Evolutionary conservation across 768 basidiomycete genomes (phyloP).

Genomic region (Lactifluus piperatus): DNA sequence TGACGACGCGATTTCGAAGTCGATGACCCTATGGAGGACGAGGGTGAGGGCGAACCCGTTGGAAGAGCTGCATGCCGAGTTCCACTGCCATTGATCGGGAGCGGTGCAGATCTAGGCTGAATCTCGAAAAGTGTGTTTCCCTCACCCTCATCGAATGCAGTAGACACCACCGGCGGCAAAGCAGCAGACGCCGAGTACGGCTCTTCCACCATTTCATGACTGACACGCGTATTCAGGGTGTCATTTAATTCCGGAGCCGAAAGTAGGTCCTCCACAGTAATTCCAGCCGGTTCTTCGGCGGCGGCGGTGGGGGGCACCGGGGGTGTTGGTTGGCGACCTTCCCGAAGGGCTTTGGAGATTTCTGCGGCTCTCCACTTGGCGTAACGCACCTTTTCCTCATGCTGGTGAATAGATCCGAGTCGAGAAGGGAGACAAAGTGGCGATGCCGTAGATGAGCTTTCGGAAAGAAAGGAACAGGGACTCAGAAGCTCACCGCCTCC

Average conservation of each 20-base stretch:
- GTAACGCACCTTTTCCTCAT: constrained; percentile 84
- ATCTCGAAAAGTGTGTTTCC: neutral
- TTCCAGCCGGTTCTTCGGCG: constrained; percentile 25
- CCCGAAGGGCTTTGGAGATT: constrained; percentile 90
- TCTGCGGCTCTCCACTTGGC: constrained; percentile 97
- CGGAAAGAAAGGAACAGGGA: neutral
- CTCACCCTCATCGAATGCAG: neutral
- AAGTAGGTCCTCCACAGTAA: constrained; percentile 21
- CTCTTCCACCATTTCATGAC: neutral
- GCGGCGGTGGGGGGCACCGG: constrained; percentile 62
- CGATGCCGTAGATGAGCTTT: neutral
- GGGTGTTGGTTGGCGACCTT: constrained; percentile 68
- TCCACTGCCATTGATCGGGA: neutral
- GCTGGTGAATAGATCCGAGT: constrained; percentile 34
- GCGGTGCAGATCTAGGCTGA: constrained; percentile 1
- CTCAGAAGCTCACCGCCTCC: constrained; percentile 13
- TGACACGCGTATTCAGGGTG: neutral
- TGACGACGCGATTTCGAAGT: constrained; percentile 1
- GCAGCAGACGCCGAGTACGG: neutral
- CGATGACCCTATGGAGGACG: constrained; percentile 1
- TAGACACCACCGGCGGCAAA: neutral
- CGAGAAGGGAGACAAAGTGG: neutral
- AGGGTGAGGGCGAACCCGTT: neutral
- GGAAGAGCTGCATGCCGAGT: neutral
- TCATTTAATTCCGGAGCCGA: constrained; percentile 5